Conservation (phyloP, 2,329 filamentous ascomycete genomes). For the Trichoderma sp. region DNA sequence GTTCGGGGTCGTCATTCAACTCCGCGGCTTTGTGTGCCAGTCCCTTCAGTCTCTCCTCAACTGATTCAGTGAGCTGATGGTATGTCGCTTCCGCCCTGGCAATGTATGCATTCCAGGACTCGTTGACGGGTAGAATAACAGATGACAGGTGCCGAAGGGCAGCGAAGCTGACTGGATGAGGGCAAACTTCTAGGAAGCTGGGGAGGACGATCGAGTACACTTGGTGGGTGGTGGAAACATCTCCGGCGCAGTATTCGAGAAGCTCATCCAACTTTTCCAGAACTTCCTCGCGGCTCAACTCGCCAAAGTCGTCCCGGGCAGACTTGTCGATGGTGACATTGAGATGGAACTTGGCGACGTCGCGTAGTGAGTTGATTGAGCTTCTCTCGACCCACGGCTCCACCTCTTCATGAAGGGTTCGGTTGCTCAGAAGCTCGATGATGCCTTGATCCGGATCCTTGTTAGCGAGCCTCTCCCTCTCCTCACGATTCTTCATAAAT, state of each 20-base stretch:
- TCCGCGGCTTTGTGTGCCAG: conserved; percentile 77
- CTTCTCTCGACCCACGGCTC: conserved; percentile 95
- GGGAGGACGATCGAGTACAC: conserved; percentile 95
- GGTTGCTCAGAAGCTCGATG: conserved; percentile 68
- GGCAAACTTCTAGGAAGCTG: conserved; percentile 84
- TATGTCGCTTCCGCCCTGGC: conserved; percentile 84
- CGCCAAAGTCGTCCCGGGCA: conserved; percentile 81
- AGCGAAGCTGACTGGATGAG: conserved; percentile 95
- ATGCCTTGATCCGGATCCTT: conserved; percentile 73
- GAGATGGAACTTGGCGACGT: conserved; percentile 96
- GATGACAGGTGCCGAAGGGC: conserved; percentile 90
- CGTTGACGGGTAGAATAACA: conserved; percentile 87
- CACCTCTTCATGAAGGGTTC: conserved; percentile 79
- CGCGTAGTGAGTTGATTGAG: conserved; percentile 90
- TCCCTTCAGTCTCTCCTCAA: conserved; percentile 71
- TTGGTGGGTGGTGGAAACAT: conserved; percentile 88
- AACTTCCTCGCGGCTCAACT: conserved; percentile 73
- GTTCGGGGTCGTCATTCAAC: conserved; percentile 67
- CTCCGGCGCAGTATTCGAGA: conserved; percentile 90
- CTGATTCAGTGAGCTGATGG: conserved; percentile 71
- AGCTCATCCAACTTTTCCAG: conserved; percentile 74
- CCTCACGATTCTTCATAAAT: conserved; percentile 85
- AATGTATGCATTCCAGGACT: conserved; percentile 85
- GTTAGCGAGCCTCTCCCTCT: conserved; percentile 75
- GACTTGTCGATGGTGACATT: conserved; percentile 90